These are phyloP conservation scores for Glaciozyma antarctica DNA, from an alignment of 768 basidiomycete species.

Conservation along the genomic window DNA sequence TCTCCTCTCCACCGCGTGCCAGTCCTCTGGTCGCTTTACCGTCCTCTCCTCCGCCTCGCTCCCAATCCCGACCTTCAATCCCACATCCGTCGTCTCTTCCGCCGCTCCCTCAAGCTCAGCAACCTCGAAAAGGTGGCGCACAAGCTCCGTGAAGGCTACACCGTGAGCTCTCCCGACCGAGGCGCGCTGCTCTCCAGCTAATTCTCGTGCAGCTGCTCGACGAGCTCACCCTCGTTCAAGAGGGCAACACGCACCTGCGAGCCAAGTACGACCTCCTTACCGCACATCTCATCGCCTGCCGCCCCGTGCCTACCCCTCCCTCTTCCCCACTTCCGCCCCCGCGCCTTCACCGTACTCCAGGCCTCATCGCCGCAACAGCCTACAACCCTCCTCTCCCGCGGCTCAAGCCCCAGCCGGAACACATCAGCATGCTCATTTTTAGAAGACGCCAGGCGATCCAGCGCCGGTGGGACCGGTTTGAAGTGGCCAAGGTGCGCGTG, in stretches of 20 bases:
- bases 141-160: background rate
- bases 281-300: background rate
- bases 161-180: background rate
- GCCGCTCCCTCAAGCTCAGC: background rate
- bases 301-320: background rate
- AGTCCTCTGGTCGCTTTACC: constrained; percentile 66
- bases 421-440: constrained; percentile 62
- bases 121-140: background rate
- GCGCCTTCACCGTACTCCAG: background rate
- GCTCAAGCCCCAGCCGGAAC: constrained; percentile 64
- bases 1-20: constrained; percentile 54
- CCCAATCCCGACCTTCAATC: background rate
- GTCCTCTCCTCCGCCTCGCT: constrained; percentile 54
- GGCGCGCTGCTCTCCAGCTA: background rate
- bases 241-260: background rate
- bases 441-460: constrained; percentile 46
- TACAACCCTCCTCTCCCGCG: constrained; percentile 66
- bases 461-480: constrained; percentile 41
- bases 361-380: constrained; percentile 53
- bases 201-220: background rate
- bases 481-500: background rate
- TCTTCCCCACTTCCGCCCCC: background rate
- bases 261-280: background rate
- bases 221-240: background rate
- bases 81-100: background rate